A percentile compares a stretch with the other conserved stretches of the same genome.
phyloP scores from a whole-genome alignment of 352 stramenopile species.

The Phytophthora citrophthora region DNA sequence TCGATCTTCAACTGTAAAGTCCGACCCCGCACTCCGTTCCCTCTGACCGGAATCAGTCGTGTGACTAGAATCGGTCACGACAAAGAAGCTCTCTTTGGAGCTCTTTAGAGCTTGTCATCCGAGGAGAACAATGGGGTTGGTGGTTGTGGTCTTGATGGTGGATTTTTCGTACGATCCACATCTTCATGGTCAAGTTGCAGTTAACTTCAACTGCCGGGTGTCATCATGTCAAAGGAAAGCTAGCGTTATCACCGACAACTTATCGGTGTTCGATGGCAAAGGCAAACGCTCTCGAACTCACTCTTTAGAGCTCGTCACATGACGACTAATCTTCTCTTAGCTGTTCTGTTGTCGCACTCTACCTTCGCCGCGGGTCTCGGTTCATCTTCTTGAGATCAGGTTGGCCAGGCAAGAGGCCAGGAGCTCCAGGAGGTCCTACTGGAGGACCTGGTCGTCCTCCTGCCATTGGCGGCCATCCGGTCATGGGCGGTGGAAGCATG shows the following conservation, averaged over 20 bases:
- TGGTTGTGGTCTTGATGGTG: background rate
- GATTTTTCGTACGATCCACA: slow-evolving; percentile 12
- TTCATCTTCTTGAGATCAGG: slow-evolving; percentile 36
- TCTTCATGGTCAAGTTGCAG: slow-evolving; percentile 14
- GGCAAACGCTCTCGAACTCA: background rate
- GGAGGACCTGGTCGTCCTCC: slow-evolving; percentile 6
- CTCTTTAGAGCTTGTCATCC: too few relatives aligned
- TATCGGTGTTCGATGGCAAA: background rate
- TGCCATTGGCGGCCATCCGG: slow-evolving; percentile 28
- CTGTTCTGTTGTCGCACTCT: slow-evolving; percentile 6
- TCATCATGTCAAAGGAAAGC: background rate
- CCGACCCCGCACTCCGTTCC: background rate
- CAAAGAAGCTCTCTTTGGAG: too few relatives aligned
- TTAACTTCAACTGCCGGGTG: slow-evolving; percentile 14
- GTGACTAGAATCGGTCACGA: slow-evolving; percentile 4
- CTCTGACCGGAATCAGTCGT: slow-evolving; percentile 3
- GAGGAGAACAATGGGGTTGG: too few relatives aligned
- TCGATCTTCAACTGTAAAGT: slow-evolving; percentile 2
- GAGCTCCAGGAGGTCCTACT: slow-evolving; percentile 11
- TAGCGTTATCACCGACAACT: too few relatives aligned
- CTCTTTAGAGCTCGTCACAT: background rate
- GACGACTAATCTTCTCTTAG: background rate
- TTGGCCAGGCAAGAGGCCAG: slow-evolving; percentile 23
- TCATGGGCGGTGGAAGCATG: slow-evolving; percentile 23
- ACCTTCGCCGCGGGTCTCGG: slow-evolving; percentile 36